Evolutionary conservation across 306 rosid species (phyloP).

Genomic region (Oxytropis ochrocephala): DNA sequence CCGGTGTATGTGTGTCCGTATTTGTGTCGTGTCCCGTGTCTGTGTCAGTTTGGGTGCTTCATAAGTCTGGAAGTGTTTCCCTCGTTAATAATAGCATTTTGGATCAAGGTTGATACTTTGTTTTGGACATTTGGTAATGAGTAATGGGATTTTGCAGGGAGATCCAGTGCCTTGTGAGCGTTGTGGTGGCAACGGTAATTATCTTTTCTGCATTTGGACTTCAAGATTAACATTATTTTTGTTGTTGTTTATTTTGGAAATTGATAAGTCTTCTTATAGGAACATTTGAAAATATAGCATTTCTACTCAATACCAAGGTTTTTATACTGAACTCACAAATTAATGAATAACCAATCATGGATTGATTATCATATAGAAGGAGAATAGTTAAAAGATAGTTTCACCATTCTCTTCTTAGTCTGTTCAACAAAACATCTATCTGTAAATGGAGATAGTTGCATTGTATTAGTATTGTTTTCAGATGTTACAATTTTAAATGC

Average conservation of each 20-base stretch:
- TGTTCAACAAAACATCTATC: not conserved
- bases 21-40: too few relatives aligned
- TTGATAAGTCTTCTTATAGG: not conserved
- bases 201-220: constrained; percentile 1
- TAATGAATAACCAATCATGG: too few relatives aligned
- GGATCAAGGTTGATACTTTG: not conserved
- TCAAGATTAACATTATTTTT: not conserved
- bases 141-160: constrained; percentile 55
- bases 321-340: too few relatives aligned
- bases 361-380: too few relatives aligned
- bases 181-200: constrained; percentile 90
- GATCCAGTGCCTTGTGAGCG: constrained; percentile 93
- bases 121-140: not conserved
- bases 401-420: too few relatives aligned
- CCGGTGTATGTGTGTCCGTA: too few relatives aligned
- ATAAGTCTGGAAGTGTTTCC: not conserved
- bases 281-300: not conserved
- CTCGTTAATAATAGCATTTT: not conserved
- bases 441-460: not conserved
- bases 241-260: not conserved
- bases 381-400: too few relatives aligned
- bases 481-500: not conserved
- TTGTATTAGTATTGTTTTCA: not conserved
- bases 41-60: too few relatives aligned
- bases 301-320: too few relatives aligned